Evolutionary conservation across 345 rosid genomes (phyloP), one percentile per base, ranked within the genome.

Genomic region (Limnanthes douglasii): DNA sequence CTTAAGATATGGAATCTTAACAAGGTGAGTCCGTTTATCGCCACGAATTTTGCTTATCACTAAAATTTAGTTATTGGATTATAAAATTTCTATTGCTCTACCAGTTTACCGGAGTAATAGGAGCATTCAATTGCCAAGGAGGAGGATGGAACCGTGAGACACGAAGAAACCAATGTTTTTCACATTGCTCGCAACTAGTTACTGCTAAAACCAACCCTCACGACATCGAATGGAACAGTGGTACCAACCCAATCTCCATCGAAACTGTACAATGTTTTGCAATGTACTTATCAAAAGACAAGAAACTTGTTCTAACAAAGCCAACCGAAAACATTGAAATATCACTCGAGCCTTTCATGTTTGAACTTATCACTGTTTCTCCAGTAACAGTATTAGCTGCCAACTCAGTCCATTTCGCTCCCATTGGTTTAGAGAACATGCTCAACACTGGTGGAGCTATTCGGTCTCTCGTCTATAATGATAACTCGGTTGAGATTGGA

Each of bases 1-100:
- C 98, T 90, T 61, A 90, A 90, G 51, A 90, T 84, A 35, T 90
- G 98, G 98, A 90, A 84, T 69, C 50, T 90, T 54, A 90, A 90
- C 69, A 83, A 84, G 84, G 96, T 88, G 18, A 36, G 35, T 21
- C 2, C 11, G 3, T n/a, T 9, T 19, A 6, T 4, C 24, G 12
- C 12, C 3, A 23, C 10, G 10, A 8, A 25, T 13, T 26, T 10
- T n/a, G 21, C 15, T 27, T 12, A 36, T 36, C 13, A 15, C 11
- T 20, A 7, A 15, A 9, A 26, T 4, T 0, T 15, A 12, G 18
- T 32, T 31, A 15, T 32, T 25, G 22, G 5, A 30, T 5, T 33
- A 25, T 46, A 7, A 14, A 15, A 42, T 35, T 30, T 46, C 45
- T 38, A 37, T 38, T 45, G 14, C 11, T 18, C 21, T 2, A 22